These are phyloP conservation scores for Monilinia polystroma DNA, from an alignment of 2,329 filamentous ascomycete species.

Conservation along the genomic window DNA sequence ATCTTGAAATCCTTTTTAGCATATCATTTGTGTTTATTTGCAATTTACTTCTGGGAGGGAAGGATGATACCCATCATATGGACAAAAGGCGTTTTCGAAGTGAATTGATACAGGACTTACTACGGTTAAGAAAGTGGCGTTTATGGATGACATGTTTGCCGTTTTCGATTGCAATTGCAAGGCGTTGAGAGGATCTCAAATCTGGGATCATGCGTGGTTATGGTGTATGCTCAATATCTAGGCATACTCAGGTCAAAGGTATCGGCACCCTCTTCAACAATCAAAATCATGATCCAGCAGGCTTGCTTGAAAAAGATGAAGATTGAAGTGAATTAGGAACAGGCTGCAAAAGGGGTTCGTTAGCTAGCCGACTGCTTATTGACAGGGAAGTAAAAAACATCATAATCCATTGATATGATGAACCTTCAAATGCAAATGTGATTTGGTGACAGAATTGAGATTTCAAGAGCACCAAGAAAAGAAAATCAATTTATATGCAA, in stretches of 20 bases:
- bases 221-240: background rate
- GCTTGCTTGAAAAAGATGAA: background rate
- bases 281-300: constrained; percentile 1
- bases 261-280: background rate
- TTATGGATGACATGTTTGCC: constrained; percentile 2
- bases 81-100: constrained; percentile 22
- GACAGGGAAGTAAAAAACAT: background rate
- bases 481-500: too few species aligned
- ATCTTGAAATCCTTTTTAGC: constrained; percentile 3
- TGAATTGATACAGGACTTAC: constrained; percentile 9
- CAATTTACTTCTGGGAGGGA: constrained; percentile 15
- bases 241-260: background rate
- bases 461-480: background rate
- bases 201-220: background rate
- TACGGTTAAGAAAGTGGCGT: constrained; percentile 13
- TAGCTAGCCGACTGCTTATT: background rate
- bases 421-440: too few species aligned
- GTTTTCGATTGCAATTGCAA: background rate
- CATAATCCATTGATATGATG: too few species aligned
- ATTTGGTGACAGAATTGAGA: background rate
- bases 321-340: background rate
- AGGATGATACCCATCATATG: constrained; percentile 23
- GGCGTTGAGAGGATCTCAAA: constrained; percentile 4
- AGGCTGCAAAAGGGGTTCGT: background rate
- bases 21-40: constrained; percentile 20